These are phyloP conservation scores for Cladosporium sp. DNA, from an alignment of 2,329 filamentous ascomycete species.

Conservation along the genomic window DNA sequence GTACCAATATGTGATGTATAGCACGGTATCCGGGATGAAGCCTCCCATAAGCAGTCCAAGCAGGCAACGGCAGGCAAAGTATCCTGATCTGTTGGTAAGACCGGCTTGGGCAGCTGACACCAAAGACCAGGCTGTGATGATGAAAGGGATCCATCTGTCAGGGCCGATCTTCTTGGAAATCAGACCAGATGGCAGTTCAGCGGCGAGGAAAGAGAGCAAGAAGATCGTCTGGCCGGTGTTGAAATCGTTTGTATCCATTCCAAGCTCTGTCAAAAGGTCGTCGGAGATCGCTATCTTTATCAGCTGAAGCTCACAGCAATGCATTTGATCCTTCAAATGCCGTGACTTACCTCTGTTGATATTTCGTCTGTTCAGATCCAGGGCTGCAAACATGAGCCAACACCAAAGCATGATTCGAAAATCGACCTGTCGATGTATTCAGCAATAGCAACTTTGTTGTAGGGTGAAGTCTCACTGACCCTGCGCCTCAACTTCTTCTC, in stretches of 20 bases:
- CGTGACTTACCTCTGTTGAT: slow-evolving; percentile 1
- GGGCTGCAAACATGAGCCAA: slow-evolving; percentile 49
- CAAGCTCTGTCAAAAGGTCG: slow-evolving; percentile 39
- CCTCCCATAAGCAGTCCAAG: slow-evolving; percentile 30
- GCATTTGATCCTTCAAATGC: neutral
- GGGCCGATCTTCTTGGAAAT: slow-evolving; percentile 54
- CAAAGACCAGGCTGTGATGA: slow-evolving; percentile 39
- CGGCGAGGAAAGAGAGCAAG: slow-evolving; percentile 45
- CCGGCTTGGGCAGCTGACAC: slow-evolving; percentile 40
- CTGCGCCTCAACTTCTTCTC: slow-evolving; percentile 33
- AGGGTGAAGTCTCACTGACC: slow-evolving; percentile 21
- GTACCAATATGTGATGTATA: slow-evolving; percentile 46
- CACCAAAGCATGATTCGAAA: slow-evolving; percentile 1
- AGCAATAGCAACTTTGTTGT: neutral
- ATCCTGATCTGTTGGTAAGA: slow-evolving; percentile 35
- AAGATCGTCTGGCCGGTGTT: slow-evolving; percentile 47
- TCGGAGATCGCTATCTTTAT: slow-evolving; percentile 18
- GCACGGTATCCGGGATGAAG: slow-evolving; percentile 38
- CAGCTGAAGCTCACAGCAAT: slow-evolving; percentile 21
- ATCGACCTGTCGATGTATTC: neutral
- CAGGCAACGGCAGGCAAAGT: slow-evolving; percentile 26
- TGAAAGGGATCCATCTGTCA: slow-evolving; percentile 43
- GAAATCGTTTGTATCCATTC: slow-evolving; percentile 49
- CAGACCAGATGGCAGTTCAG: slow-evolving; percentile 52
- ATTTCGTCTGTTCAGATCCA: slow-evolving; percentile 44